Conservation (phyloP, 352 stramenopile genomes). For the Sclerospora graminicola region DNA sequence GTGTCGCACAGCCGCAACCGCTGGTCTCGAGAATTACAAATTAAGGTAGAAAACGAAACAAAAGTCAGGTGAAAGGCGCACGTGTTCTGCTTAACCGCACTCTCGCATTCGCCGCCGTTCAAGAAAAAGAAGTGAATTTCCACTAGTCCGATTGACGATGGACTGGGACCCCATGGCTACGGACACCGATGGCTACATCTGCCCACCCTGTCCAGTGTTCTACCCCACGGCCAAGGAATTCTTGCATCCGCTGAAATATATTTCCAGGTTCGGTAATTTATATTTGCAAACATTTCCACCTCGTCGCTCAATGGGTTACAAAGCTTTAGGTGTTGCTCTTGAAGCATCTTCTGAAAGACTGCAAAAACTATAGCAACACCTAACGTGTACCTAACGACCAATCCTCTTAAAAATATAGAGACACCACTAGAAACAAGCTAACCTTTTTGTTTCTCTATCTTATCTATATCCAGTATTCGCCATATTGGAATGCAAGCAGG, state of each 20-base stretch:
- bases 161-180: slow-evolving; percentile 53
- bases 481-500: slow-evolving; percentile 89
- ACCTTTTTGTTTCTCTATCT: too few relatives aligned
- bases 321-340: neutral
- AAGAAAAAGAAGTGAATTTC: slow-evolving; percentile 3
- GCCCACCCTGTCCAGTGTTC: slow-evolving; percentile 78
- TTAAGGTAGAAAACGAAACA: neutral
- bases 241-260: slow-evolving; percentile 88
- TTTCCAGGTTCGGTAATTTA: slow-evolving; percentile 79
- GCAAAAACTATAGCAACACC: neutral
- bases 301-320: neutral
- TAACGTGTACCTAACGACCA: neutral
- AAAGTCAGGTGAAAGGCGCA: neutral
- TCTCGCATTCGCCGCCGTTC: slow-evolving; percentile 11
- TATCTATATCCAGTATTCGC: slow-evolving; percentile 46
- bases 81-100: slow-evolving; percentile 8
- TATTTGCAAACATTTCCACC: neutral
- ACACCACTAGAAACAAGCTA: too few relatives aligned
- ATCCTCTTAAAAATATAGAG: too few relatives aligned
- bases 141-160: slow-evolving; percentile 21
- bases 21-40: slow-evolving; percentile 1
- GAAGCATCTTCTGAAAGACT: neutral
- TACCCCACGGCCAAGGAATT: slow-evolving; percentile 84
- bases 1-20: neutral
- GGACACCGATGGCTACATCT: slow-evolving; percentile 68